A percentile compares a stretch with the other conserved stretches of the same genome.
phyloP scores from a whole-genome alignment of 2,329 filamentous ascomycete species.

The Phialophora tarda region DNA sequence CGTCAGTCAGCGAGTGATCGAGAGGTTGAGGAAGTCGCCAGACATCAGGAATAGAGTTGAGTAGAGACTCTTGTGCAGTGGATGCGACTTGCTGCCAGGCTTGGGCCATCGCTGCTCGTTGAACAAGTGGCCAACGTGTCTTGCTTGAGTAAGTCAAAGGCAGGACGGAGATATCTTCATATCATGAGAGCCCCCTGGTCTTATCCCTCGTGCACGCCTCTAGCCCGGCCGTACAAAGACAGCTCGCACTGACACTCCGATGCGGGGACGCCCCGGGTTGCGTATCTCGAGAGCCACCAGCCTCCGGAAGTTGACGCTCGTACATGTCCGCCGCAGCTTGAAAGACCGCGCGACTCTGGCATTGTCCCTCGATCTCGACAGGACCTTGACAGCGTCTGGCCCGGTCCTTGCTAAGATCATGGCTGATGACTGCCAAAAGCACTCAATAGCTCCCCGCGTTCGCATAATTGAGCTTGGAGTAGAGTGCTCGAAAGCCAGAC shows the following conservation, averaged over 20 bases:
- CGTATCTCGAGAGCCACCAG: neutral
- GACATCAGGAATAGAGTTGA: slow-evolving; percentile 23
- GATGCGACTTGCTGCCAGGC: slow-evolving; percentile 24
- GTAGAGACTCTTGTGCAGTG: slow-evolving; percentile 17
- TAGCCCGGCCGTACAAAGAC: neutral
- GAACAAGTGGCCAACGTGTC: neutral
- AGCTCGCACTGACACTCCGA: neutral
- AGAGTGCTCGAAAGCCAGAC: neutral
- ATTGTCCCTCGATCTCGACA: neutral
- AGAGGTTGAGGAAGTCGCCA: slow-evolving; percentile 26
- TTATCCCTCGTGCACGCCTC: neutral
- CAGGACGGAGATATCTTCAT: neutral
- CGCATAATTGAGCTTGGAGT: neutral
- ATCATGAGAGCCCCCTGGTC: neutral
- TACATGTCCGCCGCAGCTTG: neutral
- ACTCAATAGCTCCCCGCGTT: neutral
- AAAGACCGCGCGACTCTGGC: neutral
- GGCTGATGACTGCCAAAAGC: neutral
- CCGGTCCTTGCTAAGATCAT: neutral
- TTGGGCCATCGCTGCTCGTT: slow-evolving; percentile 8
- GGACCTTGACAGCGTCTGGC: neutral
- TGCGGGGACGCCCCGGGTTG: neutral
- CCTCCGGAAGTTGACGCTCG: slow-evolving; percentile 10
- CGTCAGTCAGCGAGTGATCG: slow-evolving; percentile 10
- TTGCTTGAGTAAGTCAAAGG: neutral